These are phyloP conservation scores for Pyrenula aspistea DNA, from an alignment of 495 filamentous ascomycete genomes.

Conservation along the genomic window DNA sequence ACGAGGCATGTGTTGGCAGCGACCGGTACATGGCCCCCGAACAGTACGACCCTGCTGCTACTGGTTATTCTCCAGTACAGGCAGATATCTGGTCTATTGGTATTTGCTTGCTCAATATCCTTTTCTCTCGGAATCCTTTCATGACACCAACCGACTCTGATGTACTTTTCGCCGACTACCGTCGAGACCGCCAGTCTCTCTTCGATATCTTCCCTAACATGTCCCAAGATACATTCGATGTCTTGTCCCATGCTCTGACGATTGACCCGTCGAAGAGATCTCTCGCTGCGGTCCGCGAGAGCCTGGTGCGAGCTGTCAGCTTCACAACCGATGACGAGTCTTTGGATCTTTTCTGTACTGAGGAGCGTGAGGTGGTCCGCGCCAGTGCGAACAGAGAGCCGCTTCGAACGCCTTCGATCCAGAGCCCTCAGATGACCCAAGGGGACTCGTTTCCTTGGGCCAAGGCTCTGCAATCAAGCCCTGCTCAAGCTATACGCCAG, in stretches of 20 bases:
- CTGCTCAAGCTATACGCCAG: constrained; percentile 63
- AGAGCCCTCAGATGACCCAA: constrained; percentile 69
- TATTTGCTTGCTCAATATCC: constrained; percentile 87
- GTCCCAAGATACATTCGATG: constrained; percentile 94
- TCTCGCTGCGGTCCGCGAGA: constrained; percentile 59
- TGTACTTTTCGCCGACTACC: constrained; percentile 82
- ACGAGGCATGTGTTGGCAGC: constrained; percentile 85
- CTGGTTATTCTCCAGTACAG: constrained; percentile 83
- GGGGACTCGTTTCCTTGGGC: constrained; percentile 91
- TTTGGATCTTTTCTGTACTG: constrained; percentile 87
- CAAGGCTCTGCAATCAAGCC: constrained; percentile 72
- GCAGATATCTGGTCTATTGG: constrained; percentile 96
- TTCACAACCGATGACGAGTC: constrained; percentile 92
- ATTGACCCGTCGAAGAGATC: constrained; percentile 86
- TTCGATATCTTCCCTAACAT: constrained; percentile 98
- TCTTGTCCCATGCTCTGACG: constrained; percentile 75
- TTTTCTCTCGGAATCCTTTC: constrained; percentile 94
- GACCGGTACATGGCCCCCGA: constrained; percentile 99
- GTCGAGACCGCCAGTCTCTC: constrained; percentile 79
- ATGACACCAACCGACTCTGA: constrained; percentile 76
- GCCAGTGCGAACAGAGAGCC: constrained; percentile 88
- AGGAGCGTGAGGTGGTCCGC: constrained; percentile 56
- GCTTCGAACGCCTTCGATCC: constrained; percentile 87
- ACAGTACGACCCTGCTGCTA: constrained; percentile 77
- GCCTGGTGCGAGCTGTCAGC: constrained; percentile 64